phyloP scores from a whole-genome alignment of 1,284 basidiomycete genomes.

The Rhodotorula glutinis region DNA sequence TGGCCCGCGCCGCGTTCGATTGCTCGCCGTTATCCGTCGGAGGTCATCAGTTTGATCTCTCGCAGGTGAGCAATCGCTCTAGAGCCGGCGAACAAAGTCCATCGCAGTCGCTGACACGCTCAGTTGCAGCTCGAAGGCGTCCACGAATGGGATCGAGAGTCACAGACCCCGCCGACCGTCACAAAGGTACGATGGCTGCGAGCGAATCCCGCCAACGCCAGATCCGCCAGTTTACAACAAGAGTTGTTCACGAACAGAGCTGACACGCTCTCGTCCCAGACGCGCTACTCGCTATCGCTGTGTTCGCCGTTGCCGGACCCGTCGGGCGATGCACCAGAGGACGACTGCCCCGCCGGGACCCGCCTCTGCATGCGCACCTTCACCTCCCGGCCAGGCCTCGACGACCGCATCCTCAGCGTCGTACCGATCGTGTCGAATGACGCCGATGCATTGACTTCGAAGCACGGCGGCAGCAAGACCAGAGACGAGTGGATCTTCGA shows the following conservation, averaged over 20 bases:
- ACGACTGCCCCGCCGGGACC: constrained; percentile 31
- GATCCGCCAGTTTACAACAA: too few relatives aligned
- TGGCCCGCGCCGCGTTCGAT: constrained; percentile 16
- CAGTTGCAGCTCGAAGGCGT: constrained; percentile 20
- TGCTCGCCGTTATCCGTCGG: constrained; percentile 19
- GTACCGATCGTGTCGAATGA: constrained; percentile 25
- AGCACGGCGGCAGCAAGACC: constrained; percentile 5
- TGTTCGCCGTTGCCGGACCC: constrained; percentile 24
- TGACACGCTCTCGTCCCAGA: too few relatives aligned
- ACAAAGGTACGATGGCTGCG: constrained; percentile 36
- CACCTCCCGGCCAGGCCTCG: constrained; percentile 14
- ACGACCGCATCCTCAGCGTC: constrained; percentile 32
- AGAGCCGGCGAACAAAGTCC: neutral
- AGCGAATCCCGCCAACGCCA: too few relatives aligned
- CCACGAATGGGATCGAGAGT: constrained; percentile 12
- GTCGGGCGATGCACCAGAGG: constrained; percentile 5
- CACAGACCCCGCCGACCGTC: constrained; percentile 29
- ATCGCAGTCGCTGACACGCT: neutral
- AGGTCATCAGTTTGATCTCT: constrained; percentile 23
- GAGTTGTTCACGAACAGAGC: too few relatives aligned
- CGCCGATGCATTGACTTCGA: neutral
- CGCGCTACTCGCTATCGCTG: constrained; percentile 29
- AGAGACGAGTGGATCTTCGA: constrained; percentile 22
- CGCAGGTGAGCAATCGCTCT: neutral
- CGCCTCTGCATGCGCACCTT: constrained; percentile 29